Base-by-base conservation (phyloP, 768 basidiomycete genomes). In the Tylopilus subfusipes region DNA sequence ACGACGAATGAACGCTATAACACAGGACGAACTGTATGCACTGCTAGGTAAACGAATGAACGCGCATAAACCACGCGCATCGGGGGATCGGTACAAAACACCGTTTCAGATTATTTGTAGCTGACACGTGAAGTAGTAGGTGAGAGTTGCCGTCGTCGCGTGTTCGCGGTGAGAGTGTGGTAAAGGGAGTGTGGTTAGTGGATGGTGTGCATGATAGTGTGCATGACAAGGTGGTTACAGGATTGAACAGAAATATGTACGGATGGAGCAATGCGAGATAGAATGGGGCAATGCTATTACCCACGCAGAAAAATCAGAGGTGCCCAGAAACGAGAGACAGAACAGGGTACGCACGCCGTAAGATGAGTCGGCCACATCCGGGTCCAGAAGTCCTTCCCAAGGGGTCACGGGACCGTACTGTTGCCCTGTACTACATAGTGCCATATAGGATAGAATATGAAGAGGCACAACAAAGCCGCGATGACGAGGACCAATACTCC, bases 401-500 rank as follows among this genome's bases (percentile, higher is more conserved):
- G 4, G 19, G 10, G 5, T 64, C 55, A 66, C 31, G 25, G 30
- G n/a, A 48, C 25, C n/a, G 33, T 33, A 6, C 19, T 25, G n/a
- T 64, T 24, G 1, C 22, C 42, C n/a, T 52, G 38, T 4, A 55
- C 14, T 10, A 39, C 2, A 25, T 48, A 63, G 54, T 60, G 74
- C 61, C 84, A 65, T 61, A 96, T 81, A 4, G 95, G 94, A 66
- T 90, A 95, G 39, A 85, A 82, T 48, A 90, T 82, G 69, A 96
- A 97, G 9, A 97, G 80, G 34, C 71, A 71, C 50, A 97, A 70
- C 54, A 97, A 71, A 5, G 75, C 81, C 25, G 70, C 22, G 16
- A 90, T 72, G 59, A 97, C 76, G 19, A 85, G 1, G 33, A 86
- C 0, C 24, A 98, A 76, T 47, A 90, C 80, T 27, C 80, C 72